A percentile compares a stretch with the other conserved stretches of the same genome.
These are phyloP conservation scores for Phytopythium litorale DNA, from an alignment of 352 stramenopile genomes.

Conservation along the genomic window DNA sequence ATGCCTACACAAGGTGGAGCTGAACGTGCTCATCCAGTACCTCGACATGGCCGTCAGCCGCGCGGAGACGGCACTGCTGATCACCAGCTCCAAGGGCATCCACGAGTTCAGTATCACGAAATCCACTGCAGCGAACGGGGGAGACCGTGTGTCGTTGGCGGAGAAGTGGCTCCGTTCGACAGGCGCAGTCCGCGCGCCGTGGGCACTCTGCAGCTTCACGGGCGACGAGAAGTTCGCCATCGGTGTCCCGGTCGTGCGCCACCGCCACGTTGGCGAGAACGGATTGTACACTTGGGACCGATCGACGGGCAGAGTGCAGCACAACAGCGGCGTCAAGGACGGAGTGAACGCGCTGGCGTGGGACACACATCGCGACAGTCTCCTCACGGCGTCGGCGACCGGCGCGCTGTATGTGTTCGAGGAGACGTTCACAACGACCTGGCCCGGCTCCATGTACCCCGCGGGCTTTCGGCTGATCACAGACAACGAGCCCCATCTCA, in stretches of 20 bases:
- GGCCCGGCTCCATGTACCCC: conserved; percentile 83
- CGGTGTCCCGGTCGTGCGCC: conserved; percentile 69
- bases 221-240: conserved; percentile 64
- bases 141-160: conserved; percentile 18
- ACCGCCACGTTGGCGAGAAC: conserved; percentile 76
- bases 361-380: conserved; percentile 46
- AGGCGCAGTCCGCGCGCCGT: conserved; percentile 66
- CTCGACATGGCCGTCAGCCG: conserved; percentile 59
- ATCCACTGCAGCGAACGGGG: background rate
- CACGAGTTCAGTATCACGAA: conserved; percentile 44
- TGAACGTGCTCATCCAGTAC: conserved; percentile 60
- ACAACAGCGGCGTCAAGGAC: conserved; percentile 76
- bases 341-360: conserved; percentile 58
- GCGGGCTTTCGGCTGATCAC: conserved; percentile 72
- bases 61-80: conserved; percentile 40
- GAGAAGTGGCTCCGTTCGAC: conserved; percentile 59
- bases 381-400: conserved; percentile 62
- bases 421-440: conserved; percentile 69
- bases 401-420: conserved; percentile 70
- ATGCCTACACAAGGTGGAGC: conserved; percentile 40
- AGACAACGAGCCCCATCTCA: conserved; percentile 72
- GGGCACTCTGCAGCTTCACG: conserved; percentile 69
- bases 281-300: conserved; percentile 80
- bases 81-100: conserved; percentile 75
- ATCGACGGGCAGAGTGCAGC: conserved; percentile 42